Evolutionary conservation across 2,329 filamentous ascomycete genomes (phyloP).

Genomic region (Talaromyces piceae): DNA sequence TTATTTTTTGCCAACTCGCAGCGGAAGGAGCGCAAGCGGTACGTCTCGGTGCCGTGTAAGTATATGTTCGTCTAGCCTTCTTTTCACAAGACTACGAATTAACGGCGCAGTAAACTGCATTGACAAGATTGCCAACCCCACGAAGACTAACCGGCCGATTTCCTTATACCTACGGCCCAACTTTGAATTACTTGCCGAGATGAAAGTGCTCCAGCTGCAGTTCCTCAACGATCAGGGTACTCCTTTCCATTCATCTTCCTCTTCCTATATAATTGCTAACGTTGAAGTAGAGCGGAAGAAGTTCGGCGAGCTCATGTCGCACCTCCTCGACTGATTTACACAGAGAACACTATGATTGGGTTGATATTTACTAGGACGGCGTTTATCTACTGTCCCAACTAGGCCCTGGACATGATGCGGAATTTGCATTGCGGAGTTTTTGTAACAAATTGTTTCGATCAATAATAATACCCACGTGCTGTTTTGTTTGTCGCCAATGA

Average conservation of each 20-base stretch:
- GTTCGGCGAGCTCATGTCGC: slow-evolving; percentile 19
- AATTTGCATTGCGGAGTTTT: slow-evolving; percentile 7
- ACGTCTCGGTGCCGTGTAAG: slow-evolving; percentile 34
- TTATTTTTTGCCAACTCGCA: slow-evolving; percentile 38
- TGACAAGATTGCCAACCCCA: slow-evolving; percentile 29
- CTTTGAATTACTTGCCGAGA: slow-evolving; percentile 33
- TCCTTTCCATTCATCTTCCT: slow-evolving; percentile 5
- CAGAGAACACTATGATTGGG: too few relatives aligned
- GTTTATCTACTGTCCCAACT: not conserved
- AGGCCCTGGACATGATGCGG: not conserved
- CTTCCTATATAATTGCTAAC: slow-evolving; percentile 1
- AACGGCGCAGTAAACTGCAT: slow-evolving; percentile 30
- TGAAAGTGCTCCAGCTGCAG: slow-evolving; percentile 30
- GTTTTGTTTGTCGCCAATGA: not conserved
- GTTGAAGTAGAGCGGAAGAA: slow-evolving; percentile 19
- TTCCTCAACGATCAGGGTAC: slow-evolving; percentile 35
- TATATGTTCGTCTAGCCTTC: not conserved
- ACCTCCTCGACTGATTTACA: not conserved
- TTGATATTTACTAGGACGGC: not conserved
- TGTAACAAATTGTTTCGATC: not conserved
- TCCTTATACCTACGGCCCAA: slow-evolving; percentile 32
- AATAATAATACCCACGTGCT: not conserved
- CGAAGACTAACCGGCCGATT: slow-evolving; percentile 32
- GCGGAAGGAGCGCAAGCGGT: slow-evolving; percentile 32
- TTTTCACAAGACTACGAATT: not conserved